Percentiles rank a stretch among this genome's conserved stretches.
Evolutionary conservation across 768 basidiomycete genomes (phyloP).

Genomic region (Leccinum subgranulosum): DNA sequence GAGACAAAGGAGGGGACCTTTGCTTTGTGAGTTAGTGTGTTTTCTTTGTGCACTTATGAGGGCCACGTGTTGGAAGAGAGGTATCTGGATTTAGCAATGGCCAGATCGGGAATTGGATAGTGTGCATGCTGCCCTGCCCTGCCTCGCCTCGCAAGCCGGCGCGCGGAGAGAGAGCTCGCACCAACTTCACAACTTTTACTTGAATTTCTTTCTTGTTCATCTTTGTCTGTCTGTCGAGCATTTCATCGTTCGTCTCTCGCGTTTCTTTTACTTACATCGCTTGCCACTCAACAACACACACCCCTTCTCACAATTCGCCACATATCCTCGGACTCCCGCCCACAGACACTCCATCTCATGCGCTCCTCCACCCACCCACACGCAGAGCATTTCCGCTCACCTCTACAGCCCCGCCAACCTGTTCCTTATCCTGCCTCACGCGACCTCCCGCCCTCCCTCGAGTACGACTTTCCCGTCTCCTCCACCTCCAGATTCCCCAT

Average conservation of each 20-base stretch:
- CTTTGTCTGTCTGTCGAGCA: not conserved
- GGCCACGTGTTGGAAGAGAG: constrained; percentile 30
- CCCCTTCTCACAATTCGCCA: not conserved
- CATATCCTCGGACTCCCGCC: not conserved
- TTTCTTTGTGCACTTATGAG: constrained; percentile 1
- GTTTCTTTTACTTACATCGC: not conserved
- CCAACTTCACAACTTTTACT: not conserved
- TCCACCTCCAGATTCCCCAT: constrained; percentile 32
- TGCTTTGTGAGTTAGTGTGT: not conserved
- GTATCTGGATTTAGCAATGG: constrained; percentile 18
- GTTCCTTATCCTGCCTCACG: constrained; percentile 11
- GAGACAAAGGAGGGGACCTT: constrained; percentile 7
- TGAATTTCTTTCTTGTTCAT: not conserved
- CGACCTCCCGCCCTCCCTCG: constrained; percentile 13
- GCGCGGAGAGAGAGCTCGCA: constrained; percentile 16
- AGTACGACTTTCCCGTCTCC: constrained; percentile 23
- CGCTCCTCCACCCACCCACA: not conserved
- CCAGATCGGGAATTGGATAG: constrained; percentile 30
- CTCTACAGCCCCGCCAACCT: constrained; percentile 17
- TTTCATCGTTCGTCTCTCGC: not conserved
- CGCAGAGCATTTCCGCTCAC: constrained; percentile 9
- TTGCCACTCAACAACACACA: not conserved
- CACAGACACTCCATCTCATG: constrained; percentile 12
- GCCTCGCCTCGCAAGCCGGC: constrained; percentile 32
- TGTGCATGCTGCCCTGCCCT: constrained; percentile 24